Conservation (phyloP, 306 rosid genomes). For the Lotus japonicus region DNA sequence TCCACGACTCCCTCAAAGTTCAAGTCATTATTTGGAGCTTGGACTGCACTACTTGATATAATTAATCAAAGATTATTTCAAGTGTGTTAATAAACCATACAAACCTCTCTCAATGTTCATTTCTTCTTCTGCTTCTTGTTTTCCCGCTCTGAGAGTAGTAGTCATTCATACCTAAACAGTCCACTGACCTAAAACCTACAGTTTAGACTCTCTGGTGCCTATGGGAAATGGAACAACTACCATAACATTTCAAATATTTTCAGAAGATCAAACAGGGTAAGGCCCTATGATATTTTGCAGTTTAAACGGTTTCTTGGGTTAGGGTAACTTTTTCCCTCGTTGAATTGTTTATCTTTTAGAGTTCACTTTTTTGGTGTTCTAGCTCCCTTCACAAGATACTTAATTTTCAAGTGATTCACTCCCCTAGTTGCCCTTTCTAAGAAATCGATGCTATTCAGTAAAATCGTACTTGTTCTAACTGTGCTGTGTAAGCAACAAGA, state of each 20-base stretch:
- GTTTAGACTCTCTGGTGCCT: background rate
- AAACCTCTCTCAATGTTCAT: background rate
- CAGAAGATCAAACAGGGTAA: background rate
- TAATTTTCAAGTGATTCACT: background rate
- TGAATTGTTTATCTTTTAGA: background rate
- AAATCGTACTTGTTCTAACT: no score
- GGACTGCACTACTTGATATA: background rate
- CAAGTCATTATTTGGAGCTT: background rate
- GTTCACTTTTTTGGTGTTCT: background rate
- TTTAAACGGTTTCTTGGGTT: background rate
- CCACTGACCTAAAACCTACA: background rate
- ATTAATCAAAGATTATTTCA: background rate
- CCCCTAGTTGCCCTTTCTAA: background rate
- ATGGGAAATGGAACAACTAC: background rate
- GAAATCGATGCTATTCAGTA: background rate
- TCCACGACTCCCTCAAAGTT: background rate
- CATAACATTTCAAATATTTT: conserved; percentile 3
- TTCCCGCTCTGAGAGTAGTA: background rate
- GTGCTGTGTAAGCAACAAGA: conserved; percentile 8
- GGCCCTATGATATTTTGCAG: background rate
- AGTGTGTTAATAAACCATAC: background rate
- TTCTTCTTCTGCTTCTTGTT: background rate
- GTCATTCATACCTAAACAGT: background rate
- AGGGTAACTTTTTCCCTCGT: background rate
- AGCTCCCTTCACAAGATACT: background rate